phyloP scores from a whole-genome alignment of 352 stramenopile genomes.

The Aphanomyces euteiches region DNA sequence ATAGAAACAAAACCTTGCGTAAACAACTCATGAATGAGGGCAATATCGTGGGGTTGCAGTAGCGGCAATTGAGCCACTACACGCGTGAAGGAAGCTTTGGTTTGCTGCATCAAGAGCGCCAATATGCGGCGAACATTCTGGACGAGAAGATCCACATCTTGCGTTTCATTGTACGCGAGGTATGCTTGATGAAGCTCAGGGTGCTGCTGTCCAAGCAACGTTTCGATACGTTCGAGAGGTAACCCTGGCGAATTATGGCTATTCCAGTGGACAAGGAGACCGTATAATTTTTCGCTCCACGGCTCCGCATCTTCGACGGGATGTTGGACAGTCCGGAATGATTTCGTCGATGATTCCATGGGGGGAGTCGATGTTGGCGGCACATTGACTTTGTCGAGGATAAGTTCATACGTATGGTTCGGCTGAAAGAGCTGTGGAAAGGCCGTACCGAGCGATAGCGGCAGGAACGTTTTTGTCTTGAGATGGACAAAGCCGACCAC shows the following conservation, averaged over 20 bases:
- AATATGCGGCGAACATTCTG: conserved; percentile 7
- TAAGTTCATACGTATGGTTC: conserved; percentile 24
- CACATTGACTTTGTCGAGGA: not conserved
- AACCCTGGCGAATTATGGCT: not conserved
- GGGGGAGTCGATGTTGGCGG: not conserved
- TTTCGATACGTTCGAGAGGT: conserved; percentile 9
- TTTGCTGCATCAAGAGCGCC: conserved; percentile 8
- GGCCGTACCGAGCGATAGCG: conserved; percentile 3
- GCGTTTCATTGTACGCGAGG: not conserved
- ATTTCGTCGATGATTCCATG: not conserved
- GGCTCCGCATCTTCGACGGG: not conserved
- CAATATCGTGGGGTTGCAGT: conserved; percentile 26
- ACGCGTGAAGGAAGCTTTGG: conserved; percentile 22
- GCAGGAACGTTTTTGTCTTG: conserved; percentile 27
- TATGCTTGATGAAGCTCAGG: conserved; percentile 1
- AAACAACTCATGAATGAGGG: conserved; percentile 19
- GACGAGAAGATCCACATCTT: conserved; percentile 5
- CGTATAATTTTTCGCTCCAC: conserved; percentile 19
- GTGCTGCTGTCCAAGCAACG: conserved; percentile 3
- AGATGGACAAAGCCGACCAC: conserved; percentile 24
- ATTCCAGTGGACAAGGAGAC: conserved; percentile 3
- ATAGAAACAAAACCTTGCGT: conserved; percentile 17
- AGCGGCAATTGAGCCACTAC: conserved; percentile 5
- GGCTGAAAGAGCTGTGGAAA: conserved; percentile 24
- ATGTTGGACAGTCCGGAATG: no score